phyloP scores from a whole-genome alignment of 2,329 filamentous ascomycete species.

The Conoideocrella luteorostrata region DNA sequence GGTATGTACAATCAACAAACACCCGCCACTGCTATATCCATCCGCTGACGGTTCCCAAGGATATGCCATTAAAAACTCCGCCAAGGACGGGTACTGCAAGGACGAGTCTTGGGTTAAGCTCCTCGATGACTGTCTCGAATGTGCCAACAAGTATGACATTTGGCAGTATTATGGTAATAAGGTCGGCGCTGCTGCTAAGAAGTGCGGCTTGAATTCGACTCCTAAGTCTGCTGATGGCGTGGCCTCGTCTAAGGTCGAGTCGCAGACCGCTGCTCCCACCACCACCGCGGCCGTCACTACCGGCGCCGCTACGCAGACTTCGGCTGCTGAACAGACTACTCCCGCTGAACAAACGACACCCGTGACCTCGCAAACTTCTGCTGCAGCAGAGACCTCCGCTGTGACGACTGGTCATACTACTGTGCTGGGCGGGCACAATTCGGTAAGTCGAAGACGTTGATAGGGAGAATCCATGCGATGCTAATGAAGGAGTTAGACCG shows the following conservation, averaged over 20 bases:
- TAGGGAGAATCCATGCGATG: not conserved
- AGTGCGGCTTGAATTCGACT: slow-evolving; percentile 22
- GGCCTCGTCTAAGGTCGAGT: slow-evolving; percentile 9
- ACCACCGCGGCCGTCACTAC: slow-evolving; percentile 8
- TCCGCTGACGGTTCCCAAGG: slow-evolving; percentile 16
- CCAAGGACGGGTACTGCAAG: slow-evolving; percentile 22
- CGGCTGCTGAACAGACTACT: not conserved
- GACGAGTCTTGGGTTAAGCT: slow-evolving; percentile 31
- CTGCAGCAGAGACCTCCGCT: not conserved
- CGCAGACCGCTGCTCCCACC: slow-evolving; percentile 7
- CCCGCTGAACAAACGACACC: not conserved
- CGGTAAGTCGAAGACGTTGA: not conserved
- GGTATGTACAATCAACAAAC: slow-evolving; percentile 31
- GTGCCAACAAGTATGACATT: slow-evolving; percentile 35
- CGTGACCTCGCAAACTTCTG: not conserved
- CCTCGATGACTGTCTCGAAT: slow-evolving; percentile 38
- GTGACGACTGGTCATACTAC: not conserved
- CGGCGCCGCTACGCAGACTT: not conserved
- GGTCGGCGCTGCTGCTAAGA: slow-evolving; percentile 29
- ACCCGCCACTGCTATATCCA: too few relatives aligned
- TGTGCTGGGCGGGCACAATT: not conserved
- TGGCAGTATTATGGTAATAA: slow-evolving; percentile 36
- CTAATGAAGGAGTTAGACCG: slow-evolving; percentile 4
- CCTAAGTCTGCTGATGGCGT: slow-evolving; percentile 13
- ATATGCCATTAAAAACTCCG: slow-evolving; percentile 21